phyloP scores from a whole-genome alignment of 371 early-diverging fungal species.

The Umbelopsis sp. region DNA sequence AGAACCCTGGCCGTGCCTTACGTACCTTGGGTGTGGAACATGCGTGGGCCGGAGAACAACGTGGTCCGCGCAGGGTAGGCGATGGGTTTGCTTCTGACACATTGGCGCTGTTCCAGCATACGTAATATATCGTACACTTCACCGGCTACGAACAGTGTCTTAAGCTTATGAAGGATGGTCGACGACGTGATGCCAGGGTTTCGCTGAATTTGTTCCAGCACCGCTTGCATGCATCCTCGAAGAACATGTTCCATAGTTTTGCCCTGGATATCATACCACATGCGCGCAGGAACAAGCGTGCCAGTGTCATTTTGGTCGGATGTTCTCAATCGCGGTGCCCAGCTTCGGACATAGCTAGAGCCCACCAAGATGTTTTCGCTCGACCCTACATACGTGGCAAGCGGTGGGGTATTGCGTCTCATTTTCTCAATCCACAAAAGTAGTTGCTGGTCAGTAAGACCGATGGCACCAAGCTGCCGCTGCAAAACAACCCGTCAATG shows the following conservation, averaged over 20 bases:
- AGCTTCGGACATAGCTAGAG: neutral
- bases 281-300: neutral
- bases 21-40: neutral
- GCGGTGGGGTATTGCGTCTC: neutral
- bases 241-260: constrained; percentile 2
- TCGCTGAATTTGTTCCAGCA: constrained; percentile 5
- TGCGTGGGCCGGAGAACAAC: neutral
- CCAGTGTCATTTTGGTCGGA: neutral
- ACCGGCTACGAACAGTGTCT: neutral
- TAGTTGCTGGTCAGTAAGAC: neutral
- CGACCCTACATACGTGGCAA: neutral
- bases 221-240: neutral
- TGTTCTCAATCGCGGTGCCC: constrained; percentile 1
- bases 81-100: constrained; percentile 2
- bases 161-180: neutral
- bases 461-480: no score
- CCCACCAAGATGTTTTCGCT: neutral
- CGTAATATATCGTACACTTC: neutral
- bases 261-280: constrained; percentile 6
- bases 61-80: neutral
- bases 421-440: neutral
- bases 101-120: neutral
- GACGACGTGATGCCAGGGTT: constrained; percentile 3
- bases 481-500: neutral
- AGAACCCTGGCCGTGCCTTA: neutral